A percentile compares a stretch with the other conserved stretches of the same genome.
phyloP scores from a whole-genome alignment of 352 stramenopile genomes.

The Thraustochytrium sp. region DNA sequence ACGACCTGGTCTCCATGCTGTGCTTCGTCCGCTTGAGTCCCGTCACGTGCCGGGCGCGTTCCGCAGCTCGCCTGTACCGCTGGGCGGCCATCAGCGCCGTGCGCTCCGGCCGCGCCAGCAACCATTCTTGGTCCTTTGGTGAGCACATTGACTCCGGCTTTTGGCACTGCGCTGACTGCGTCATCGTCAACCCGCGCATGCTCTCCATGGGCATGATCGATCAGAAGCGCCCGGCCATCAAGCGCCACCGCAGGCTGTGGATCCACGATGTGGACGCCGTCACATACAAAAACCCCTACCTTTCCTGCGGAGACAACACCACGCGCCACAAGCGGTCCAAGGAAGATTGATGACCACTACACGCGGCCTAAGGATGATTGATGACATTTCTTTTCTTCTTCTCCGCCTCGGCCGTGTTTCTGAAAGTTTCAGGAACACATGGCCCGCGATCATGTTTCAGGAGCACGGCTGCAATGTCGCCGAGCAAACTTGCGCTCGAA shows the following conservation, averaged over 20 bases:
- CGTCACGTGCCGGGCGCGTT: not conserved
- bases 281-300: not conserved
- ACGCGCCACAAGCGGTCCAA: no score
- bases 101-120: not conserved
- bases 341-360: no score
- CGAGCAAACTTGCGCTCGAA: no score
- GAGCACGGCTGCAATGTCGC: no score
- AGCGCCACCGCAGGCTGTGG: not conserved
- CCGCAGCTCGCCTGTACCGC: not conserved
- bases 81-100: not conserved
- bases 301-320: not conserved
- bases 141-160: not conserved
- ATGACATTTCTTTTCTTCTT: no score
- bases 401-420: no score
- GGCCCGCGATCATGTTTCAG: no score
- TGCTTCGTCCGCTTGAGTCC: not conserved
- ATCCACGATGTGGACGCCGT: not conserved
- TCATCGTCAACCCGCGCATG: not conserved
- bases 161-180: not conserved
- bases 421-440: no score
- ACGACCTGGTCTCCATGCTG: not conserved
- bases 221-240: not conserved
- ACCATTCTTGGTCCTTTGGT: not conserved
- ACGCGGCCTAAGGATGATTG: no score
- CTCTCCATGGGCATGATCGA: not conserved